Conservation (phyloP, 345 rosid species). For the Heritiera fomes region DNA sequence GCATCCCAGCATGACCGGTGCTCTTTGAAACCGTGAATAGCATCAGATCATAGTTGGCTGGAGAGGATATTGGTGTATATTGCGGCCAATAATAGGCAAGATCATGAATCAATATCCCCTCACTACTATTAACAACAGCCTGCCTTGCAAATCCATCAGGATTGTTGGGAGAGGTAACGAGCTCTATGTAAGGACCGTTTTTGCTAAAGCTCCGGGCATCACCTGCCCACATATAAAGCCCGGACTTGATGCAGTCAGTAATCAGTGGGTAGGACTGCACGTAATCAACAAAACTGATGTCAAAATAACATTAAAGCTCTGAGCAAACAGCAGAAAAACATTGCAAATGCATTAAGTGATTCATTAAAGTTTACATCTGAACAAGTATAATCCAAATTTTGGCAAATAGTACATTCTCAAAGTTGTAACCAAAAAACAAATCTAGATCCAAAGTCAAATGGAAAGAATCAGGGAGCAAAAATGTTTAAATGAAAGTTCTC, state of each 20-base stretch:
- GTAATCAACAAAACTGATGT: slow-evolving; percentile 20
- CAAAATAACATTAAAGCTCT: slow-evolving; percentile 14
- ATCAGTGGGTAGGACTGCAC: slow-evolving; percentile 74
- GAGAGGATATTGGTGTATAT: slow-evolving; percentile 67
- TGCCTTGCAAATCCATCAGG: slow-evolving; percentile 81
- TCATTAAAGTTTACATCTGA: not conserved
- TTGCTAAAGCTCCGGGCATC: slow-evolving; percentile 60
- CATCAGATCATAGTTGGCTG: slow-evolving; percentile 76
- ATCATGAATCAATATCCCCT: slow-evolving; percentile 79
- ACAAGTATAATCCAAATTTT: not conserved
- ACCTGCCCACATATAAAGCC: slow-evolving; percentile 85
- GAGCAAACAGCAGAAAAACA: not conserved
- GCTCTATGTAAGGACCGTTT: slow-evolving; percentile 78
- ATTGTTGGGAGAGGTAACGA: slow-evolving; percentile 90
- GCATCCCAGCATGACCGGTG: slow-evolving; percentile 94
- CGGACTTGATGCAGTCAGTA: slow-evolving; percentile 79
- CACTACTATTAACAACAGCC: slow-evolving; percentile 65
- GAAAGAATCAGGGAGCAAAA: too few relatives aligned
- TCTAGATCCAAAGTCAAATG: too few relatives aligned
- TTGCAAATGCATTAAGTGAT: not conserved
- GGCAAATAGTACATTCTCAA: not conserved
- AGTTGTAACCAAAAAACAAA: too few relatives aligned
- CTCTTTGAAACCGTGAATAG: slow-evolving; percentile 82
- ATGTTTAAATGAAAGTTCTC: too few relatives aligned
- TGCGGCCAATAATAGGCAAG: slow-evolving; percentile 98